phyloP scores from a whole-genome alignment of 2,329 filamentous ascomycete genomes.

The Claviceps quebecensis region DNA sequence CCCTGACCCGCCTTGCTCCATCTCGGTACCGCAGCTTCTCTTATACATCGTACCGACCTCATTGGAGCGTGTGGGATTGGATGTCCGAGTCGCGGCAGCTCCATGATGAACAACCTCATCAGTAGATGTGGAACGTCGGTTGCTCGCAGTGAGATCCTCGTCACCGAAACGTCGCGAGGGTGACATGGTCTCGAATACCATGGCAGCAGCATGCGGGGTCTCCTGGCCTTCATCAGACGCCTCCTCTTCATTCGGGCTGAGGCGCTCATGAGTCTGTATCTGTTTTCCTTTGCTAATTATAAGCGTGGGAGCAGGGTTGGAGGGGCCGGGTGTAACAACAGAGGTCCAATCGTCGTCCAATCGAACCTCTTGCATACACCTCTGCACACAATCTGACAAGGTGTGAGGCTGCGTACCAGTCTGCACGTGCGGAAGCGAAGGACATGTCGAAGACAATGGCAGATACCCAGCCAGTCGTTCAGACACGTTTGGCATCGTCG shows the following conservation, averaged over 20 bases:
- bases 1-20: background rate
- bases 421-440: constrained; percentile 1
- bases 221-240: background rate
- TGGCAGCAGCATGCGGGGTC: background rate
- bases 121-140: background rate
- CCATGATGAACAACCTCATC: background rate
- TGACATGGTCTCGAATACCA: background rate
- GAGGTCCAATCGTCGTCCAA: background rate
- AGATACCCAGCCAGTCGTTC: constrained; percentile 4
- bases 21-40: background rate
- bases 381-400: constrained; percentile 3
- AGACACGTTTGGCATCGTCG: constrained; percentile 1
- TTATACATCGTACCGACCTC: background rate
- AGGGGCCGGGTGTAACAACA: background rate
- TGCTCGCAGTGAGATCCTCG: background rate
- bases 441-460: constrained; percentile 5
- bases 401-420: background rate
- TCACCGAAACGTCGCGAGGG: background rate
- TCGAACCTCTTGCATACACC: background rate
- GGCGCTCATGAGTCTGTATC: background rate
- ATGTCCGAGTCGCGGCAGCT: background rate
- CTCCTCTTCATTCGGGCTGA: background rate
- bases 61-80: background rate
- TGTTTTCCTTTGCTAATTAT: background rate
- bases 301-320: background rate